phyloP scores from a whole-genome alignment of 2,329 filamentous ascomycete genomes.

The Incumbomyces delicatus region DNA sequence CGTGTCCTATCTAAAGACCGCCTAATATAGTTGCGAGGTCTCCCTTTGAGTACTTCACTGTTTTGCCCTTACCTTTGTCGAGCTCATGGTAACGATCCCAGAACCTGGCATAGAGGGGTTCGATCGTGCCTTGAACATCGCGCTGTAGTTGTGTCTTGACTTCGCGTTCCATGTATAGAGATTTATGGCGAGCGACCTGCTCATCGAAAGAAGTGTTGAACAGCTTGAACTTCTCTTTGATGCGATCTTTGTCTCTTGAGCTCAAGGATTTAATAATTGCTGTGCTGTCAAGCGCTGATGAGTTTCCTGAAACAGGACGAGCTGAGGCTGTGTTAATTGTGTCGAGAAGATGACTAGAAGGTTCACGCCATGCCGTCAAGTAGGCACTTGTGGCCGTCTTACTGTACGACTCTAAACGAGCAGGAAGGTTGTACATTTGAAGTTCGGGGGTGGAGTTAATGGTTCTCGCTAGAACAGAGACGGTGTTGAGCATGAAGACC shows the following conservation, averaged over 20 bases:
- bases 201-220: slow-evolving; percentile 92
- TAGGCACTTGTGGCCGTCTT: slow-evolving; percentile 79
- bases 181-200: slow-evolving; percentile 70
- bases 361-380: slow-evolving; percentile 77
- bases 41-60: slow-evolving; percentile 92
- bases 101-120: slow-evolving; percentile 88
- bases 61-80: slow-evolving; percentile 95
- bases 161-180: slow-evolving; percentile 80
- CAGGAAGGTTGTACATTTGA: slow-evolving; percentile 53
- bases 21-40: slow-evolving; percentile 57
- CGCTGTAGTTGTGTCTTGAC: slow-evolving; percentile 69
- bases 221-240: slow-evolving; percentile 88
- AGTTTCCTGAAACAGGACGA: slow-evolving; percentile 58
- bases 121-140: slow-evolving; percentile 83
- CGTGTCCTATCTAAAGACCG: slow-evolving; percentile 25
- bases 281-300: slow-evolving; percentile 55
- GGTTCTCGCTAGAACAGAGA: slow-evolving; percentile 73
- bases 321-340: slow-evolving; percentile 72
- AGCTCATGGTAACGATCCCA: slow-evolving; percentile 97
- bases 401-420: slow-evolving; percentile 69
- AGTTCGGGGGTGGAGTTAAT: slow-evolving; percentile 69
- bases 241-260: slow-evolving; percentile 87
- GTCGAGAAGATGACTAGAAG: slow-evolving; percentile 75
- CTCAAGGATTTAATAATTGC: slow-evolving; percentile 73
- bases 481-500: slow-evolving; percentile 83